These are phyloP conservation scores for Millerozyma acaciae DNA, from an alignment of 805 yeast genomes.

Conservation along the genomic window DNA sequence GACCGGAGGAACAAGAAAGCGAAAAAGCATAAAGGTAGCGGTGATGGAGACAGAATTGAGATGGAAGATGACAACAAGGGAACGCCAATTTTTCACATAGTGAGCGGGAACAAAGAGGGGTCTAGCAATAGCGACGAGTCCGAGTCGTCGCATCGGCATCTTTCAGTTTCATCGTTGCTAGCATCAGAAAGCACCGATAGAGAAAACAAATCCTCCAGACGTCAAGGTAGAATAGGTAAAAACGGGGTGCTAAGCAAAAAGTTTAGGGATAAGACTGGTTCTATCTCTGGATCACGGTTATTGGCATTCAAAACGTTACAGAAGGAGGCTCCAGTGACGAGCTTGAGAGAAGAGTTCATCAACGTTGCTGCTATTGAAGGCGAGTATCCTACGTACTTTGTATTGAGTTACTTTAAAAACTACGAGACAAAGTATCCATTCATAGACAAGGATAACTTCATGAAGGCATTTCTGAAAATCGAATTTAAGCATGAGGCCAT, in stretches of 20 bases:
- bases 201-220: no score
- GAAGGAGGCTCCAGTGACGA: slow-evolving; percentile 4
- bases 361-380: slow-evolving; percentile 30
- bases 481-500: slow-evolving; percentile 34
- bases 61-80: slow-evolving; percentile 2
- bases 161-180: slow-evolving; percentile 20
- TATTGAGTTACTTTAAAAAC: slow-evolving; percentile 34
- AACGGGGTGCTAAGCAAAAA: no score
- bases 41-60: slow-evolving; percentile 2
- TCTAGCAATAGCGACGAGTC: slow-evolving; percentile 2
- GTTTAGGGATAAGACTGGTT: no score
- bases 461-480: slow-evolving; percentile 20
- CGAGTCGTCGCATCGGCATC: slow-evolving; percentile 16
- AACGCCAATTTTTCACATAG: slow-evolving; percentile 4
- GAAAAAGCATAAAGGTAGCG: slow-evolving; percentile 9
- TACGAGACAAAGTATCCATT: slow-evolving; percentile 35
- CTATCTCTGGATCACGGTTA: no score
- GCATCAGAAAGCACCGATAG: slow-evolving; percentile 10
- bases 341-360: slow-evolving; percentile 29
- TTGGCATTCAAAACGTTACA: no score
- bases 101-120: background rate
- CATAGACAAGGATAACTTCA: slow-evolving; percentile 18
- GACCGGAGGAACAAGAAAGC: slow-evolving; percentile 26
- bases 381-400: slow-evolving; percentile 28
- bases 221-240: no score